Conservation (phyloP, 306 rosid genomes). For the Sindora glabra region DNA sequence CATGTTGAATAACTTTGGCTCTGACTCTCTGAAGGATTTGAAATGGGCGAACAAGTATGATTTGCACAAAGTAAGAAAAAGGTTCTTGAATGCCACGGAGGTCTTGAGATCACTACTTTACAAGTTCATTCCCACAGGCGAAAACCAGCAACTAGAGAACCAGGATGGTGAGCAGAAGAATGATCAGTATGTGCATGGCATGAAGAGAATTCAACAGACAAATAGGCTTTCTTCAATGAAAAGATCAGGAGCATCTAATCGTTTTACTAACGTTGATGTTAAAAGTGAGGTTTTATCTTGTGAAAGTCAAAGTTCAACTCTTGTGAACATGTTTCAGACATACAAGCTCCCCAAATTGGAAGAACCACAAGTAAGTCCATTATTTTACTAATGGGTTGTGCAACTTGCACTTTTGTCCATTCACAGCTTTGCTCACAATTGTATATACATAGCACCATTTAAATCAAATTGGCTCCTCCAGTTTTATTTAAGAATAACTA, state of each 20-base stretch:
- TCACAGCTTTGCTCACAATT: no score
- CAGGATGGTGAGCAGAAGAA: no score
- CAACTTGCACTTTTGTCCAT: no score
- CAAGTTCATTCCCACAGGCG: slow-evolving; percentile 18
- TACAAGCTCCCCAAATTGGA: slow-evolving; percentile 21
- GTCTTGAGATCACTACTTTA: slow-evolving; percentile 13
- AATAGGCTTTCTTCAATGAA: no score
- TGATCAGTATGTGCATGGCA: no score
- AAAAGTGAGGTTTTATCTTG: slow-evolving; percentile 3
- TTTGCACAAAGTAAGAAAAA: slow-evolving; percentile 3
- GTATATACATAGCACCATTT: no score
- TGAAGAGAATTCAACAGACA: background rate
- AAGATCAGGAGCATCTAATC: no score
- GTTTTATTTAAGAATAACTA: no score
- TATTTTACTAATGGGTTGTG: no score
- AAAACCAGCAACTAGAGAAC: background rate
- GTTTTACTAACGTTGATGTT: no score
- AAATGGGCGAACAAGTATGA: slow-evolving; percentile 5
- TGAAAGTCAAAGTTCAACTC: slow-evolving; percentile 8
- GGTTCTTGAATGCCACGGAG: slow-evolving; percentile 14
- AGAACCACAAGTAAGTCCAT: no score
- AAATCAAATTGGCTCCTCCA: no score
- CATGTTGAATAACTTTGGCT: slow-evolving; percentile 17
- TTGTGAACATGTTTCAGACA: slow-evolving; percentile 15
- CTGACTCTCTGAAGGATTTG: slow-evolving; percentile 19